Conservation (phyloP, 371 early-diverging fungal species). For the Capillidium rhysosporum region DNA sequence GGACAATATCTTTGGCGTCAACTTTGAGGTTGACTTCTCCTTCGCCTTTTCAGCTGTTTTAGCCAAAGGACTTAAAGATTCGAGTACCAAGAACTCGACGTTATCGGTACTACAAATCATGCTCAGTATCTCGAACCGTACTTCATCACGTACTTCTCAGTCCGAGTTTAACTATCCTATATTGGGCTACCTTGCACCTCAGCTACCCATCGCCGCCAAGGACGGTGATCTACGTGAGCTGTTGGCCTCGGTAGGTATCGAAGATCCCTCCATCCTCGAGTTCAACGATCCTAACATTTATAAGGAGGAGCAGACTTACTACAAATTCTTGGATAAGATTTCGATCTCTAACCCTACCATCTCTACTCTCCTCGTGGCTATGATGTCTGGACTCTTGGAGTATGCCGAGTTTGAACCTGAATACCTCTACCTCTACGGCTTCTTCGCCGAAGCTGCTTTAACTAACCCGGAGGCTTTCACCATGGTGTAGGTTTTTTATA, state of each 20-base stretch:
- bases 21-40: constrained; percentile 68
- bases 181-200: constrained; percentile 52
- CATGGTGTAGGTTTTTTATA: constrained; percentile 29
- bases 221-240: constrained; percentile 37
- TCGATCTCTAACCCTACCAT: constrained; percentile 44
- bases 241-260: constrained; percentile 31
- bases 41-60: constrained; percentile 66
- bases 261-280: constrained; percentile 20
- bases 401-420: constrained; percentile 70
- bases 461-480: constrained; percentile 53
- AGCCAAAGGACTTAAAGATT: constrained; percentile 62
- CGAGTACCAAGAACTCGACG: constrained; percentile 46
- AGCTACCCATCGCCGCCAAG: constrained; percentile 44
- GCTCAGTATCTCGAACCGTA: constrained; percentile 44
- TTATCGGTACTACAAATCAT: constrained; percentile 44
- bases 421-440: constrained; percentile 56
- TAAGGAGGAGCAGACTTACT: constrained; percentile 28
- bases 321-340: constrained; percentile 38
- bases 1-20: constrained; percentile 52
- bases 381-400: constrained; percentile 63
- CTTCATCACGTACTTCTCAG: constrained; percentile 11
- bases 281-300: constrained; percentile 19
- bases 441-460: constrained; percentile 60
- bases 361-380: constrained; percentile 47
- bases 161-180: constrained; percentile 17